Evolutionary conservation across 202 grass and related monocot species (phyloP), one percentile per base, ranked within the genome.

Genomic region (Cymbopogon flexuosus): DNA sequence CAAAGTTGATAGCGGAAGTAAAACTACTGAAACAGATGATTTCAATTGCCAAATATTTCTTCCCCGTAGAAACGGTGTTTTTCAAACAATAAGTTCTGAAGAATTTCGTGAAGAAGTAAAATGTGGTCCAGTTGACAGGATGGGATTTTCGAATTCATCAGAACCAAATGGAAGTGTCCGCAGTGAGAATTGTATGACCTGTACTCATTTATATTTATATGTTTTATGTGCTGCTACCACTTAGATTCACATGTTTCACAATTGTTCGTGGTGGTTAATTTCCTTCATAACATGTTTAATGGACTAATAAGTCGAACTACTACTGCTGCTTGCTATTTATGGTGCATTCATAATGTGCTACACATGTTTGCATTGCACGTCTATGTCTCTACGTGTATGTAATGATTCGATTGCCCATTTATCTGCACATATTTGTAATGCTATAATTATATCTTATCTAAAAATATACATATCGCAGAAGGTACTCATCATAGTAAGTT

Each of bases 121-220:
- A 18, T 76, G 73, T 29, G 68, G 78, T 49, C 39, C 63, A 3
- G 34, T 23, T 78, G 85, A 86, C 52, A 93, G 75, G 68, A 61
- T 73, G 63, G 73, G 70, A 75, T 79, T 80, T 49, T 37, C 69
- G n/a, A 76, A 68, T 75, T 49, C 90, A 61, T 42, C 80, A 14
- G 89, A 97, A 82, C 64, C 84, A 72, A 86, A 47, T 82, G 29
- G 84, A 85, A 88, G 70, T 86, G 64, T 88, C 63, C 82, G 69
- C 71, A 81, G 73, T 83, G 92, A 95, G 45, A 98, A 77, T 63
- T 93, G 92, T 98, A 98, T 89, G 92, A 72, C 43, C 63, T 68
- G 23, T 63, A 45, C 22, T 68, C 82, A 51, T 30, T 56, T 81
- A 73, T 70, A 51, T 30, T 56, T 81, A 73, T 70, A 39, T 46